These are phyloP conservation scores for Pythium volutum DNA, from an alignment of 352 stramenopile genomes.

Conservation along the genomic window DNA sequence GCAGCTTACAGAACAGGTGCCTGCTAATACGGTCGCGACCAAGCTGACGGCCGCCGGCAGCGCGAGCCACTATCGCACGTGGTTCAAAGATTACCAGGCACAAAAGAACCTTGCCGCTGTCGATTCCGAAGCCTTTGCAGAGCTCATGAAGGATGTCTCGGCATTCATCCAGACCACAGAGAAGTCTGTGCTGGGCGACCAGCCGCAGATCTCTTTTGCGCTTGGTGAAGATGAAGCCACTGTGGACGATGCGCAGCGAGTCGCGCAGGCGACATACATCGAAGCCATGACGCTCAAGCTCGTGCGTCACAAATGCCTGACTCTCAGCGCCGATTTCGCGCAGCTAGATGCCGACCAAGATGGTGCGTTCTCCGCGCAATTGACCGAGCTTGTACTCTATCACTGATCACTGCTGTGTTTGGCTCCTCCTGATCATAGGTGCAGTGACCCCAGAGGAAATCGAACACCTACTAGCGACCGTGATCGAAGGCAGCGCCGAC, in stretches of 20 bases:
- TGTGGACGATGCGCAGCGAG: conserved; percentile 14
- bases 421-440: too few relatives aligned
- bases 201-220: conserved; percentile 32
- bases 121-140: conserved; percentile 35
- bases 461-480: conserved; percentile 34
- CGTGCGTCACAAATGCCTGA: conserved; percentile 51
- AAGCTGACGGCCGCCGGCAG: conserved; percentile 3
- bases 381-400: background rate
- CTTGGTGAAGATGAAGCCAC: conserved; percentile 34
- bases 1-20: conserved; percentile 32
- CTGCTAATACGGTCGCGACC: conserved; percentile 1
- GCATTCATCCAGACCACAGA: conserved; percentile 45
- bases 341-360: conserved; percentile 65
- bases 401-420: background rate
- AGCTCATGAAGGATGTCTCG: conserved; percentile 43
- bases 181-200: conserved; percentile 35
- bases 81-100: conserved; percentile 18
- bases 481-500: conserved; percentile 14
- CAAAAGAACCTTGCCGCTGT: conserved; percentile 18
- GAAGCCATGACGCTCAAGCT: conserved; percentile 64
- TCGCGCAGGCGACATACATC: conserved; percentile 35
- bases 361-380: conserved; percentile 24
- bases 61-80: conserved; percentile 10
- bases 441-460: conserved; percentile 43
- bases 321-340: conserved; percentile 39